Percentiles rank a stretch among this genome's conserved stretches.
Conservation (phyloP, 225 moss, liverwort and hornwort genomes). For the Physcomitrium patens region DNA sequence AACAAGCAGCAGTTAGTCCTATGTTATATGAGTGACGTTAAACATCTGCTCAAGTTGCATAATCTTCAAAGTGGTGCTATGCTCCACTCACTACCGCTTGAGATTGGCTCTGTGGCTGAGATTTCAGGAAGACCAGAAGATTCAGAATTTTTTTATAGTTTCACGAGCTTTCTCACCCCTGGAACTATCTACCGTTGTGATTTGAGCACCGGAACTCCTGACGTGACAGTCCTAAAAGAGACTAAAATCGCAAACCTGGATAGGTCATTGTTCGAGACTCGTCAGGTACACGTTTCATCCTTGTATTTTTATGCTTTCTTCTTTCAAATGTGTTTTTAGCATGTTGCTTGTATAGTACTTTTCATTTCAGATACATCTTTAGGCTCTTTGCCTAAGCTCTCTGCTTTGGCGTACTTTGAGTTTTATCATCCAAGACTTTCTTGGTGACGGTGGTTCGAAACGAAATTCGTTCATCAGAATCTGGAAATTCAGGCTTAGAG, state of each 20-base stretch:
- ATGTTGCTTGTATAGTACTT: not conserved
- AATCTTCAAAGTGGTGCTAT: conserved; percentile 65
- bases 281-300: conserved; percentile 48
- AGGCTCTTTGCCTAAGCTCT: not conserved
- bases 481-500: not conserved
- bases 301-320: not conserved
- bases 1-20: conserved; percentile 62
- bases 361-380: conserved; percentile 4
- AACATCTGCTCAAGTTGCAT: conserved; percentile 73
- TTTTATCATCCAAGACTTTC: not conserved
- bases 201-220: conserved; percentile 43
- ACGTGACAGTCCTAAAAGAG: conserved; percentile 61
- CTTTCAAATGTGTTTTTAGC: not conserved
- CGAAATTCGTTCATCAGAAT: not conserved
- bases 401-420: not conserved
- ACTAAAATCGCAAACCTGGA: conserved; percentile 60
- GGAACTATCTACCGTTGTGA: conserved; percentile 75
- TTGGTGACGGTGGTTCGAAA: not conserved
- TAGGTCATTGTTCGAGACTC: conserved; percentile 68
- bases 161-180: conserved; percentile 82
- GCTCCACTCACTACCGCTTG: conserved; percentile 63
- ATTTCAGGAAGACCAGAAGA: conserved; percentile 63
- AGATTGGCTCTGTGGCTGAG: conserved; percentile 74
- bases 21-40: conserved; percentile 87
- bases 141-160: conserved; percentile 64